Conservation (phyloP, 345 rosid genomes). For the Rhodamnia rubescens region DNA sequence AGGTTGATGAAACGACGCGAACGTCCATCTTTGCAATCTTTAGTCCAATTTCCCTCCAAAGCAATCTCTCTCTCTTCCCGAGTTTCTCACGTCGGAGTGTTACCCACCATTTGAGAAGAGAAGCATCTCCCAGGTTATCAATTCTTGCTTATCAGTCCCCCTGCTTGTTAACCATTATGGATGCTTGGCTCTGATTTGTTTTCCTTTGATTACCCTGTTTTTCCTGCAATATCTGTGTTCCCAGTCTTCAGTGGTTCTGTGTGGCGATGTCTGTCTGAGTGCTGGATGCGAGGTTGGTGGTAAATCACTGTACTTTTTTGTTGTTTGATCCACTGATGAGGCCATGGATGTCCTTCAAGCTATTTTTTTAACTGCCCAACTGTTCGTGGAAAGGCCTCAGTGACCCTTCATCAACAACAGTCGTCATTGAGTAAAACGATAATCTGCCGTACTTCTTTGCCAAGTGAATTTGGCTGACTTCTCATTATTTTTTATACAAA, state of each 20-base stretch:
- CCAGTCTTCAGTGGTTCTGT: not conserved
- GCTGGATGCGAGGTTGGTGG: not conserved
- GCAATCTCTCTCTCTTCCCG: not conserved
- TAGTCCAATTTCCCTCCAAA: not conserved
- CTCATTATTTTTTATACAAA: not conserved
- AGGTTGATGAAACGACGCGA: not conserved
- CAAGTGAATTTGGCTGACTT: not conserved
- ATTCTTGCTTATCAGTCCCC: not conserved
- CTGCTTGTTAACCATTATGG: not conserved
- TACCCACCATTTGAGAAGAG: not conserved
- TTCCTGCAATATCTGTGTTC: not conserved
- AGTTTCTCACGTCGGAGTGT: not conserved
- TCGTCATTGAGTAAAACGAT: too few relatives aligned
- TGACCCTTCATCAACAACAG: not conserved
- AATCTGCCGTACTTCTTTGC: not conserved
- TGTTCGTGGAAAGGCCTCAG: not conserved
- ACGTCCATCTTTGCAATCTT: not conserved
- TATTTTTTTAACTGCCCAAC: not conserved
- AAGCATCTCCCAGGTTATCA: not conserved
- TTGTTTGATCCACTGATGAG: not conserved
- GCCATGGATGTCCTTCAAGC: too few relatives aligned
- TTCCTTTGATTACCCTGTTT: not conserved
- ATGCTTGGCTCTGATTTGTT: not conserved
- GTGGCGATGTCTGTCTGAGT: not conserved
- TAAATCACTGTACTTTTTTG: not conserved